Evolutionary conservation across 495 filamentous ascomycete species (phyloP), one percentile per base, ranked within the genome.

Genomic region (Aspergillus indologenus): DNA sequence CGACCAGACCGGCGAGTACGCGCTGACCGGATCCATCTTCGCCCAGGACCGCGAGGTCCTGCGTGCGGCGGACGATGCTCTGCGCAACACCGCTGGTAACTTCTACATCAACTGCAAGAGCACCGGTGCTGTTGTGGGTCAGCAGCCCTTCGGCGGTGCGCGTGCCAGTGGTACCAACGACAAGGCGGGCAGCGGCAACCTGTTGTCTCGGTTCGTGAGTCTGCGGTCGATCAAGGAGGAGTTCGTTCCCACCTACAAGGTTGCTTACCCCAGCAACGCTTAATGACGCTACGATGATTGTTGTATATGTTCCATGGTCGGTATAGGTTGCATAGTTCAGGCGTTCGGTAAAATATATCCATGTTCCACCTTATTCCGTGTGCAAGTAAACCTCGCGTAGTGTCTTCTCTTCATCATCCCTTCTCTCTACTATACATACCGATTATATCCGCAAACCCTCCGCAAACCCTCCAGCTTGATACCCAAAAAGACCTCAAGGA

Each of bases 51-150:
- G 90, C 20, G 75, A 76, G 47, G 88, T 83, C 19, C 72, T 92
- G 56, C 80, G 81, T 17, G 66, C 81, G 40, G 90, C 90, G 5
- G 86, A 91, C 69, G 83, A 92, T 46, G 82, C 77, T 56, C 84
- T 95, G 55, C 84, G 87, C 64, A 88, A 92, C 67, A 74, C 90
- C 3, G 88, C 90, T 34, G 90, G 90, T 19, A 95, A 95, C 76
- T 95, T 93, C 75, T 95, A 95, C 72, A 85, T 95, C 76, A 96
- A 96, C 77, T 90, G 88, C 79, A 95, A 96, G 83, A 88, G 86
- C 71, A 96, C 91, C 3, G 91, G 91, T 50, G 91, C 91, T 9
- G 91, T 96, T 42, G 90, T 96, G 2, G 91, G 91, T 15, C 91
- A 96, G 81, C 91, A 96, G 74, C 88, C 91, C 26, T 96, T 96